Conservation (phyloP, 352 stramenopile genomes). For the Peronospora belbahrii region DNA sequence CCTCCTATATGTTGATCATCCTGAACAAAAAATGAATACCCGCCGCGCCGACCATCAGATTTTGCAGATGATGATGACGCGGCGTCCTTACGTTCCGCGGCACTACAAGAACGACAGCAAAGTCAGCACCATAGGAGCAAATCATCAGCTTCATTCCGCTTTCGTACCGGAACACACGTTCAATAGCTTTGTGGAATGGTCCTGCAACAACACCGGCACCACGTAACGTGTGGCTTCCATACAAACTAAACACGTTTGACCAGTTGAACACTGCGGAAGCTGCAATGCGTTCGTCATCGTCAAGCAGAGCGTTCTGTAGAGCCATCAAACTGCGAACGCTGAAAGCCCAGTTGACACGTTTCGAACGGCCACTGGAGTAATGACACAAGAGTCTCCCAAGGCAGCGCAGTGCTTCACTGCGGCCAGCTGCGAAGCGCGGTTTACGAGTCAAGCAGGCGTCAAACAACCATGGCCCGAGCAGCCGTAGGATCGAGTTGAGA, state of each 20-base stretch:
- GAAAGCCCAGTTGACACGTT: conserved; percentile 78
- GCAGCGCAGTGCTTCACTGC: conserved; percentile 69
- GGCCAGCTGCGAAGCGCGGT: conserved; percentile 54
- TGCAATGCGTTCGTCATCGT: conserved; percentile 75
- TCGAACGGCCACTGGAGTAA: conserved; percentile 60
- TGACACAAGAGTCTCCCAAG: conserved; percentile 68
- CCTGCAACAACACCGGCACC: conserved; percentile 68
- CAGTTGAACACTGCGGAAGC: conserved; percentile 80
- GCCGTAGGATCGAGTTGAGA: conserved; percentile 72
- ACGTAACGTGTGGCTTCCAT: conserved; percentile 75
- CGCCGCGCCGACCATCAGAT: conserved; percentile 29
- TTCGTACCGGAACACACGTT: conserved; percentile 47
- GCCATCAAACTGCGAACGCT: conserved; percentile 79
- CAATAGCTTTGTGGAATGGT: conserved; percentile 71
- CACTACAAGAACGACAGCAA: conserved; percentile 7
- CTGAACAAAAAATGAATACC: conserved; percentile 41
- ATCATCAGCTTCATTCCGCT: background rate
- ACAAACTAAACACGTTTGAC: conserved; percentile 74
- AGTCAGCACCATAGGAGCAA: background rate
- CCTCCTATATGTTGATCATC: conserved; percentile 67
- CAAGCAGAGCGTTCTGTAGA: conserved; percentile 65
- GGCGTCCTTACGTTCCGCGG: conserved; percentile 29
- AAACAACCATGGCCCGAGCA: conserved; percentile 82
- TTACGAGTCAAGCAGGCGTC: conserved; percentile 75
- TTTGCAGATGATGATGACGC: conserved; percentile 28